Evolutionary conservation across 1,284 basidiomycete species (phyloP), one percentile per base, ranked within the genome.

Genomic region (Heterobasidion annosum): DNA sequence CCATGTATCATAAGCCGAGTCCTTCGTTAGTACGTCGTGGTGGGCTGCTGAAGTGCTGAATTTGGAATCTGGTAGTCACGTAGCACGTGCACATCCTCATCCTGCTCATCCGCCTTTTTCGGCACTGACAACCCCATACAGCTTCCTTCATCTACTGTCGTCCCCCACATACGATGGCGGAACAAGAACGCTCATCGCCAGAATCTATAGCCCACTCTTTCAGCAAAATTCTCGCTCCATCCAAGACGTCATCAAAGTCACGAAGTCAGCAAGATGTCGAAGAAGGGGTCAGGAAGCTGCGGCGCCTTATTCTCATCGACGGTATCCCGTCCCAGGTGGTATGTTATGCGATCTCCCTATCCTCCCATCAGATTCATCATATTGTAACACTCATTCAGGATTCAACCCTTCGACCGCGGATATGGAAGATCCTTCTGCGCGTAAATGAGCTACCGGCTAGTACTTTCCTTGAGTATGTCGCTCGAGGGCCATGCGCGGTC

Each of bases 371-470:
- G 16, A 34, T n/a, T 3, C 10, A 12, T 19, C 12, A 15, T 48
- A 54, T 25, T 53, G 32, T 48, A 53, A 35, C 45, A 25, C 4
- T 12, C 55, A 44, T 43, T 45, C 50, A 91, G 88, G 89, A 91
- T 61, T 70, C 84, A 25, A 85, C 84, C 7, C 70, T 91, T 35
- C 79, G 89, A 37, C 87, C 89, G 43, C 76, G 87, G 53, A 85
- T 93, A 73, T 98, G 94, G 94, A 96, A 96, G 71, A 86, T 97
- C 52, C 77, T 97, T 43, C 74, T 98, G 44, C 81, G 85, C 50
- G 85, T 96, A 1, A 84, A 87, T 55, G 82, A 88, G 19, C 67
- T 96, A 3, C 78, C 88, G 33, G 79, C 85, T 8, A 82, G 88
- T 48, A 82, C 80, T 2, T 97, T 93, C 66, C 73, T 94, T 47